Percentiles rank a stretch among this genome's conserved stretches.
phyloP scores from a whole-genome alignment of 2,329 filamentous ascomycete species.

The Fusarium hostae region DNA sequence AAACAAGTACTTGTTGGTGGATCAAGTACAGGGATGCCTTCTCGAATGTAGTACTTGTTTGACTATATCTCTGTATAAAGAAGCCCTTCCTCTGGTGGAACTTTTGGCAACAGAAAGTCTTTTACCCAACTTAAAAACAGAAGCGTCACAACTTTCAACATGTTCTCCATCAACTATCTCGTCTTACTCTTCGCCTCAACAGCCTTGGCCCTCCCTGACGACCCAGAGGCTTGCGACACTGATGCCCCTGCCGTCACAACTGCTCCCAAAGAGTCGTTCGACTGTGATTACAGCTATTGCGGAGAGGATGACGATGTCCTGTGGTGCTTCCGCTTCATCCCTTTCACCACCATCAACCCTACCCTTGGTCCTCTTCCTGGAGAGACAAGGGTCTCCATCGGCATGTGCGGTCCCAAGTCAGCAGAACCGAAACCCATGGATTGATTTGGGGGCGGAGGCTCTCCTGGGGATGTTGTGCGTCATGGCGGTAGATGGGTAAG shows the following conservation, averaged over 20 bases:
- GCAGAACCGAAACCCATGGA: not conserved
- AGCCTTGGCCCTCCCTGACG: constrained; percentile 13
- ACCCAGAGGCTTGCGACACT: not conserved
- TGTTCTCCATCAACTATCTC: constrained; percentile 15
- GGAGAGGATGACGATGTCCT: constrained; percentile 47
- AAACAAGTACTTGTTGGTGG: constrained; percentile 9
- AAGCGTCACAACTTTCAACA: not conserved
- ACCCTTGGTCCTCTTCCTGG: constrained; percentile 51
- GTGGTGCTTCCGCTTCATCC: constrained; percentile 55
- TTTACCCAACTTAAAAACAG: not conserved
- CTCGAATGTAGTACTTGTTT: constrained; percentile 12
- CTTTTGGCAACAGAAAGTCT: not conserved
- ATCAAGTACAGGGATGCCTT: not conserved
- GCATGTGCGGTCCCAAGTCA: constrained; percentile 42
- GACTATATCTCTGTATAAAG: constrained; percentile 7
- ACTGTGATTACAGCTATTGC: constrained; percentile 53
- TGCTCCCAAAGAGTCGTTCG: constrained; percentile 24
- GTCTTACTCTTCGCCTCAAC: constrained; percentile 13
- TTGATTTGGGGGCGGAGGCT: not conserved
- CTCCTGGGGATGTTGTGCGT: not conserved
- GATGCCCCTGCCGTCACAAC: constrained; percentile 11
- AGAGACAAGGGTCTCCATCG: constrained; percentile 49
- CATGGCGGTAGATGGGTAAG: not conserved
- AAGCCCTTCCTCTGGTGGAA: not conserved
- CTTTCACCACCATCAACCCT: constrained; percentile 51